Evolutionary conservation across 2,329 filamentous ascomycete species (phyloP).

Genomic region (Emmonsiellopsis sp.): DNA sequence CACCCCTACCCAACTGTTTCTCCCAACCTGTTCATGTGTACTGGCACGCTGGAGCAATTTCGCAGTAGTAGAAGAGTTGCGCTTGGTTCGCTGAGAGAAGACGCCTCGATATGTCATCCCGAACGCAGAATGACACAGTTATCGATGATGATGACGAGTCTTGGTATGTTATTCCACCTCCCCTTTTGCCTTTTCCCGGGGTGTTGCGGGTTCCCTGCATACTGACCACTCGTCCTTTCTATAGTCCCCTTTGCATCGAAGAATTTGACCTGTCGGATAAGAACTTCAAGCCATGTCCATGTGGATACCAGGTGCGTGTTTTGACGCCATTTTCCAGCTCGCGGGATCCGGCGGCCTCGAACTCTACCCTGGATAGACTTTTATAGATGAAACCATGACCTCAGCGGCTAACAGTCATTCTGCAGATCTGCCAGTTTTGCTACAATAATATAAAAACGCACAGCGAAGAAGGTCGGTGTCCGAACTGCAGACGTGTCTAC

Average conservation of each 20-base stretch:
- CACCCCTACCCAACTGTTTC: background rate
- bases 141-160: constrained; percentile 43
- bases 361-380: background rate
- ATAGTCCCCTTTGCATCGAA: constrained; percentile 92
- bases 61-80: constrained; percentile 5
- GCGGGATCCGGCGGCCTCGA: constrained; percentile 3
- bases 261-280: constrained; percentile 97
- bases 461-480: constrained; percentile 84
- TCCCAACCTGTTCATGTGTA: constrained; percentile 10
- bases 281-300: constrained; percentile 94
- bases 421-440: constrained; percentile 96
- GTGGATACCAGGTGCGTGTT: constrained; percentile 79
- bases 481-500: constrained; percentile 91
- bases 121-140: constrained; percentile 39
- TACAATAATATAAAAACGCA: constrained; percentile 99
- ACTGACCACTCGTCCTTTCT: constrained; percentile 6
- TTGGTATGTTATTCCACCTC: constrained; percentile 26
- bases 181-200: background rate
- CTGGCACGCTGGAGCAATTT: constrained; percentile 20
- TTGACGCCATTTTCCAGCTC: background rate
- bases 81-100: constrained; percentile 8
- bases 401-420: constrained; percentile 1
- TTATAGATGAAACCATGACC: background rate
- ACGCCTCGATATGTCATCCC: constrained; percentile 32
- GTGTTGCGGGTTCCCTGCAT: background rate